Conservation (phyloP, 2,329 filamentous ascomycete species). For the Claviceps purpurea region DNA sequence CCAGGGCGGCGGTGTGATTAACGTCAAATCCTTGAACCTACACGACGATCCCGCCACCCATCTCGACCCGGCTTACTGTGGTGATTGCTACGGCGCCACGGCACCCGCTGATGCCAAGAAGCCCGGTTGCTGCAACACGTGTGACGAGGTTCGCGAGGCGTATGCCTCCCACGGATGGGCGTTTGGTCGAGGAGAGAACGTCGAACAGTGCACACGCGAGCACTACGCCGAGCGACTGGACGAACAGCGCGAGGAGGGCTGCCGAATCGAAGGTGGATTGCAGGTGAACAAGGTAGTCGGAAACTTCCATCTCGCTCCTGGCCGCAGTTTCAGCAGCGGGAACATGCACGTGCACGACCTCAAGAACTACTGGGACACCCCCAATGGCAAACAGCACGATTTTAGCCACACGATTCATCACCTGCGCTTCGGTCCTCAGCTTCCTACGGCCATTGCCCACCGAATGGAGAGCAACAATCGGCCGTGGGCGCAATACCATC, state of each 20-base stretch:
- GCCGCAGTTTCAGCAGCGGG: constrained; percentile 87
- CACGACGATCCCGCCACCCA: constrained; percentile 56
- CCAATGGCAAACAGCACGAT: constrained; percentile 58
- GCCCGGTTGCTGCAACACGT: constrained; percentile 89
- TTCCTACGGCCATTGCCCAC: constrained; percentile 57
- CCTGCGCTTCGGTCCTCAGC: constrained; percentile 82
- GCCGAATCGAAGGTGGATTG: constrained; percentile 80
- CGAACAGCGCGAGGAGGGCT: constrained; percentile 79
- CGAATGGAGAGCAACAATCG: constrained; percentile 39
- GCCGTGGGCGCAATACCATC: constrained; percentile 77
- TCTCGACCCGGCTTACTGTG: constrained; percentile 85
- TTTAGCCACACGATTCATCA: constrained; percentile 84
- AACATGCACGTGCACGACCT: constrained; percentile 97
- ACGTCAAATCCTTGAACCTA: constrained; percentile 53
- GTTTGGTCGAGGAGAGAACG: constrained; percentile 80
- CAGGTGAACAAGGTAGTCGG: constrained; percentile 97
- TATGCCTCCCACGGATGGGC: constrained; percentile 87
- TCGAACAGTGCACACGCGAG: constrained; percentile 91
- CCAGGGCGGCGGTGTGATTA: constrained; percentile 66
- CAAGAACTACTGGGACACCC: constrained; percentile 79
- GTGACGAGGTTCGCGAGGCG: constrained; percentile 89
- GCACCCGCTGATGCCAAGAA: constrained; percentile 60
- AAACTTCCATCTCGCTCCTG: constrained; percentile 96
- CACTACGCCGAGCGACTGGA: constrained; percentile 85
- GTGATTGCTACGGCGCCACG: constrained; percentile 77